These are phyloP conservation scores for Quercus robur DNA, from an alignment of 306 rosid genomes.

Conservation along the genomic window DNA sequence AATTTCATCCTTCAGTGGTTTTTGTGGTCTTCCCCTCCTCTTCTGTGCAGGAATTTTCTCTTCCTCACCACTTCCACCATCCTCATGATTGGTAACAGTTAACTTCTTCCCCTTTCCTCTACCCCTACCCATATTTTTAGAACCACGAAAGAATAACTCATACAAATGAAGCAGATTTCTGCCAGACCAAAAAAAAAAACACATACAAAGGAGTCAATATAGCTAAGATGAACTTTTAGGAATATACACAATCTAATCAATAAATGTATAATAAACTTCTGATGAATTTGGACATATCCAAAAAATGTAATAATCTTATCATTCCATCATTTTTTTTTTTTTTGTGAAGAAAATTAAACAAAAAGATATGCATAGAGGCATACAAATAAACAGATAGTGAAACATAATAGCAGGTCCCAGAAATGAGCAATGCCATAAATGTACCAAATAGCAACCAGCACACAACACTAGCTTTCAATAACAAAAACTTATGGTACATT, in stretches of 20 bases:
- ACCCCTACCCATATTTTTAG: conserved; percentile 57
- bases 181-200: conserved; percentile 22
- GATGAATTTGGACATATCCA: background rate
- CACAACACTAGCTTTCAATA: background rate
- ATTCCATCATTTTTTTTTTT: background rate
- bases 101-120: conserved; percentile 66
- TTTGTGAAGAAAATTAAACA: background rate
- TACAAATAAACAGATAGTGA: too few species aligned
- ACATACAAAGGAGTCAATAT: conserved; percentile 1
- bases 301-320: background rate
- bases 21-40: conserved; percentile 55
- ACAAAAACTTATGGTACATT: background rate
- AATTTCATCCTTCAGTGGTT: conserved; percentile 46
- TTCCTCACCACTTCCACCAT: conserved; percentile 47
- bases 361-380: background rate
- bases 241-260: background rate
- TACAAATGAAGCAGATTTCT: conserved; percentile 43
- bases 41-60: conserved; percentile 50
- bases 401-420: background rate
- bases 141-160: conserved; percentile 38
- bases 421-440: background rate
- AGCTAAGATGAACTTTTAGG: background rate
- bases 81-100: conserved; percentile 41
- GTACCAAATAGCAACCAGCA: background rate
- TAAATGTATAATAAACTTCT: background rate